These are phyloP conservation scores for Dichotomocladium elegans DNA, from an alignment of 371 early-diverging fungal genomes.

Conservation along the genomic window DNA sequence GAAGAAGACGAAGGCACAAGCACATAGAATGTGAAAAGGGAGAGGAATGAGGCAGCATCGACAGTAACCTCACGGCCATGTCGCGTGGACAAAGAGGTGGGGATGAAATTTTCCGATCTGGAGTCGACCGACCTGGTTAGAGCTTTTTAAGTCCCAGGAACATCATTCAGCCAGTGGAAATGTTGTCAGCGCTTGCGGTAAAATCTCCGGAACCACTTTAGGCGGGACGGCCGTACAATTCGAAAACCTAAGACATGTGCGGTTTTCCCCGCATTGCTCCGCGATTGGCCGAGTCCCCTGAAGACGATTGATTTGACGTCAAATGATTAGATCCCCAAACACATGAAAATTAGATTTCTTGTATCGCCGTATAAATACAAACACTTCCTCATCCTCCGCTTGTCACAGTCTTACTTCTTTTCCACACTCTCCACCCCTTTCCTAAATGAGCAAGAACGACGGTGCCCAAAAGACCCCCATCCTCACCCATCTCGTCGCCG, in stretches of 20 bases:
- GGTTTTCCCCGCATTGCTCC: not conserved
- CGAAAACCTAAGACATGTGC: not conserved
- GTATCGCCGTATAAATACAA: not conserved
- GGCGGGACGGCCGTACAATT: not conserved
- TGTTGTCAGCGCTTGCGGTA: not conserved
- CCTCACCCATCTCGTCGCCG: constrained; percentile 77
- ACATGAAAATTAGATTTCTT: not conserved
- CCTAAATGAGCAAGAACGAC: constrained; percentile 37
- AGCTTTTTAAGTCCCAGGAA: no score
- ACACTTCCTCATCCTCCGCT: not conserved
- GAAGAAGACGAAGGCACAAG: no score
- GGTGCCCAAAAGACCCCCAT: constrained; percentile 41
- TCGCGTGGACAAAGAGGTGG: no score
- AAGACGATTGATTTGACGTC: not conserved
- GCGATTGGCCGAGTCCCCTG: not conserved
- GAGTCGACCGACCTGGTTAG: no score
- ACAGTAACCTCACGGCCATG: no score
- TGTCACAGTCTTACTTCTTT: constrained; percentile 6
- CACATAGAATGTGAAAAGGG: no score
- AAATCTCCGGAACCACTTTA: not conserved
- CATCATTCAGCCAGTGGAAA: not conserved
- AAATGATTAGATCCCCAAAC: not conserved
- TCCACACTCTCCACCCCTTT: not conserved
- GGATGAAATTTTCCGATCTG: no score
- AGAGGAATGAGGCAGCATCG: no score